phyloP scores from a whole-genome alignment of 495 filamentous ascomycete genomes.

The Neurospora africana region DNA sequence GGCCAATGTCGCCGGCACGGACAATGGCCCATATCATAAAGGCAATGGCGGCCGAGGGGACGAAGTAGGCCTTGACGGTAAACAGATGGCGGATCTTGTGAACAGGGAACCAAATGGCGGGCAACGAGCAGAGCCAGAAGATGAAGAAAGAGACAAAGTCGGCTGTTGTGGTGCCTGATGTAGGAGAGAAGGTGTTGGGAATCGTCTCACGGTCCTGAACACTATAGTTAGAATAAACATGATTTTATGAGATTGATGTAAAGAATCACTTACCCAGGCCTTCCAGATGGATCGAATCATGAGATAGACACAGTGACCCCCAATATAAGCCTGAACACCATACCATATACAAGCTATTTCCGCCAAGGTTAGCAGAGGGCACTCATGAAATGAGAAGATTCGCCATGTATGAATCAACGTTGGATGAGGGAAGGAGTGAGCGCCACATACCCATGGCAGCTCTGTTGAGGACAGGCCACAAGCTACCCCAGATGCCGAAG shows the following conservation, averaged over 20 bases:
- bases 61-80: constrained; percentile 80
- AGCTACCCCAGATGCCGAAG: constrained; percentile 77
- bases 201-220: constrained; percentile 40
- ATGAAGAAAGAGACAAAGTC: constrained; percentile 74
- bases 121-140: constrained; percentile 73
- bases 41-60: constrained; percentile 70
- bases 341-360: constrained; percentile 63
- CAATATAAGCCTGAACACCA: constrained; percentile 79
- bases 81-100: constrained; percentile 77
- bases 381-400: background rate
- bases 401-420: background rate
- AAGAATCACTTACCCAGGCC: constrained; percentile 28
- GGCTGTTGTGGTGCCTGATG: constrained; percentile 61
- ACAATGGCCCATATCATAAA: constrained; percentile 90
- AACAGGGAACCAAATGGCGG: constrained; percentile 75
- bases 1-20: constrained; percentile 73
- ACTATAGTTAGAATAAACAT: constrained; percentile 4
- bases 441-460: constrained; percentile 56
- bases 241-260: background rate
- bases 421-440: background rate
- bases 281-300: constrained; percentile 80
- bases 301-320: constrained; percentile 67
- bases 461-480: constrained; percentile 89
- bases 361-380: constrained; percentile 1
- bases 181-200: constrained; percentile 52